phyloP scores from a whole-genome alignment of 2,329 filamentous ascomycete genomes.

The Apiospora hydei region DNA sequence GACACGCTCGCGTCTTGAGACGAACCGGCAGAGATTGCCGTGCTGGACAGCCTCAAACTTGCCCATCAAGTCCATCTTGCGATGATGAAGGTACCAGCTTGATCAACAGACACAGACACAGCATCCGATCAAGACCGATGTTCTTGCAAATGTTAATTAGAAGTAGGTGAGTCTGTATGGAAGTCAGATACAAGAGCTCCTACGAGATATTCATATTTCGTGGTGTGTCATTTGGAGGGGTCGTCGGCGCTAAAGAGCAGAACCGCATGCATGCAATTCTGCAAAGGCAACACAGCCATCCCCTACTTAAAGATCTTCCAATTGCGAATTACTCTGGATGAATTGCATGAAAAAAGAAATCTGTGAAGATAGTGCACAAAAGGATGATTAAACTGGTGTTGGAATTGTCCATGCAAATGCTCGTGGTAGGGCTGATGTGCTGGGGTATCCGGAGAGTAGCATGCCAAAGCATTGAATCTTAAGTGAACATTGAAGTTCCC shows the following conservation, averaged over 20 bases:
- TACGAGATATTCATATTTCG: neutral
- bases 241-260: neutral
- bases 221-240: neutral
- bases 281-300: neutral
- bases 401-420: neutral
- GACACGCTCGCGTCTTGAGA: neutral
- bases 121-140: neutral
- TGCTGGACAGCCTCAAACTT: neutral
- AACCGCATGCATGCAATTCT: neutral
- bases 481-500: neutral
- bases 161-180: neutral
- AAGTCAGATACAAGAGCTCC: neutral
- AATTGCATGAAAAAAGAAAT: neutral
- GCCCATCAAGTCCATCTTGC: neutral
- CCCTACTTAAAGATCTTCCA: neutral
- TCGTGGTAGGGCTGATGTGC: neutral
- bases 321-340: neutral
- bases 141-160: neutral
- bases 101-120: neutral
- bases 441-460: neutral
- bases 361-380: neutral
- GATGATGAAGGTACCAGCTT: neutral
- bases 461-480: neutral
- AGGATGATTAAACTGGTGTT: neutral
- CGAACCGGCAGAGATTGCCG: neutral